Evolutionary conservation across 1,284 basidiomycete species (phyloP).

Genomic region (Anthracocystis walkeri): DNA sequence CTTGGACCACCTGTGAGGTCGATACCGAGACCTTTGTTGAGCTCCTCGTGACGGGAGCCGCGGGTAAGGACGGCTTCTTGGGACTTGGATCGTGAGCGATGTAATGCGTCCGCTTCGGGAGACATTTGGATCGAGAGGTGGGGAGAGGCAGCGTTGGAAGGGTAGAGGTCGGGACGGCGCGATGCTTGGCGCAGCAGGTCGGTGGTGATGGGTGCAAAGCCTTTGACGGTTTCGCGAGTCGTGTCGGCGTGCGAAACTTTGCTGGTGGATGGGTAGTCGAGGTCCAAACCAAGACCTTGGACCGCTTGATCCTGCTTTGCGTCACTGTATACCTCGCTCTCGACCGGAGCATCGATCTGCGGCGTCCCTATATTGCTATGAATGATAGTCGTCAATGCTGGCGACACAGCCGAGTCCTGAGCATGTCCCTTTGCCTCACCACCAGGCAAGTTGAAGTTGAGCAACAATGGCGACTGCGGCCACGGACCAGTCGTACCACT

Average conservation of each 20-base stretch:
- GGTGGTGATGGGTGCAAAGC: conserved; percentile 36
- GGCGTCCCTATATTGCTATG: conserved; percentile 29
- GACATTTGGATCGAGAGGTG: conserved; percentile 51
- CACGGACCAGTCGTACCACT: conserved; percentile 50
- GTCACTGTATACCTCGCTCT: background rate
- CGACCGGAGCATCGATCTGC: conserved; percentile 9
- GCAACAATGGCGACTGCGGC: conserved; percentile 48
- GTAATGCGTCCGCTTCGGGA: conserved; percentile 15
- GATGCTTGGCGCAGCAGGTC: conserved; percentile 37
- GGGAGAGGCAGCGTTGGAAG: conserved; percentile 19
- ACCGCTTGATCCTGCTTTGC: background rate
- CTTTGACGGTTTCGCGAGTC: conserved; percentile 7
- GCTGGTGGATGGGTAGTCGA: conserved; percentile 13
- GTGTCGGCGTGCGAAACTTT: background rate
- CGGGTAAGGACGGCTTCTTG: conserved; percentile 28
- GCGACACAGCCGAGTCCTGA: conserved; percentile 16
- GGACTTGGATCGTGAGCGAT: conserved; percentile 21
- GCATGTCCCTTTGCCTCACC: background rate
- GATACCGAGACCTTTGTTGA: conserved; percentile 16
- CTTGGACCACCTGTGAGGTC: conserved; percentile 28
- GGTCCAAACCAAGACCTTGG: conserved; percentile 34
- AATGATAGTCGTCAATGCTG: conserved; percentile 38
- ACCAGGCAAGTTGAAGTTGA: conserved; percentile 15
- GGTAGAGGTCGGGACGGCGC: conserved; percentile 11
- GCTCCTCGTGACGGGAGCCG: conserved; percentile 12